A percentile compares a stretch with the other conserved stretches of the same genome.
These are phyloP conservation scores for Lactarius evosmus DNA, from an alignment of 768 basidiomycete species.

Conservation along the genomic window DNA sequence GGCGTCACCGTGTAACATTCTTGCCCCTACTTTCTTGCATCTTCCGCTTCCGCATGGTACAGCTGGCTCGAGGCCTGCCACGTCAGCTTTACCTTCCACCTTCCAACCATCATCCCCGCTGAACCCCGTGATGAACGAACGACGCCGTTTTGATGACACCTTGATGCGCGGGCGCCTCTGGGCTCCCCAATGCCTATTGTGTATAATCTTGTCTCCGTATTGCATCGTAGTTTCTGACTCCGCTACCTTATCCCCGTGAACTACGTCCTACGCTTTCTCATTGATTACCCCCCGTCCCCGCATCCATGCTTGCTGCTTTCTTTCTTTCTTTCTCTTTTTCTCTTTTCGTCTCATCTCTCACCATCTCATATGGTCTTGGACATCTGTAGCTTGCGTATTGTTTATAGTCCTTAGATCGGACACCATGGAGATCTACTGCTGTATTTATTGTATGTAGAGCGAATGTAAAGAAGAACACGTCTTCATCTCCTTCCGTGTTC, in stretches of 20 bases:
- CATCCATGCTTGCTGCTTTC: conserved; percentile 11
- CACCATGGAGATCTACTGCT: conserved; percentile 12
- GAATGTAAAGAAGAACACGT: conserved; percentile 12
- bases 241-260: conserved; percentile 10
- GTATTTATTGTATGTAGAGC: conserved; percentile 28
- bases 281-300: conserved; percentile 9
- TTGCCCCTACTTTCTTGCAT: background rate
- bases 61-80: background rate
- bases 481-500: background rate
- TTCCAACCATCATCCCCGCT: background rate
- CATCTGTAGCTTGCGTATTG: conserved; percentile 22
- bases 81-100: background rate
- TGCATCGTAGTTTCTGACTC: conserved; percentile 3
- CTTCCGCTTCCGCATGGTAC: background rate
- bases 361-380: conserved; percentile 8
- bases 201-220: background rate
- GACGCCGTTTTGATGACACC: conserved; percentile 4
- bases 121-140: conserved; percentile 1
- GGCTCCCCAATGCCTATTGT: background rate
- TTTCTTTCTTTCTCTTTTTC: background rate
- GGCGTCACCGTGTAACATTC: background rate
- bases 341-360: conserved; percentile 4
- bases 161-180: conserved; percentile 1
- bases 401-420: conserved; percentile 21
- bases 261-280: background rate